Percentiles rank a stretch among this genome's conserved stretches.
These are phyloP conservation scores for Salvia rosmarinus DNA, from an alignment of 257 asterid species.

Conservation along the genomic window DNA sequence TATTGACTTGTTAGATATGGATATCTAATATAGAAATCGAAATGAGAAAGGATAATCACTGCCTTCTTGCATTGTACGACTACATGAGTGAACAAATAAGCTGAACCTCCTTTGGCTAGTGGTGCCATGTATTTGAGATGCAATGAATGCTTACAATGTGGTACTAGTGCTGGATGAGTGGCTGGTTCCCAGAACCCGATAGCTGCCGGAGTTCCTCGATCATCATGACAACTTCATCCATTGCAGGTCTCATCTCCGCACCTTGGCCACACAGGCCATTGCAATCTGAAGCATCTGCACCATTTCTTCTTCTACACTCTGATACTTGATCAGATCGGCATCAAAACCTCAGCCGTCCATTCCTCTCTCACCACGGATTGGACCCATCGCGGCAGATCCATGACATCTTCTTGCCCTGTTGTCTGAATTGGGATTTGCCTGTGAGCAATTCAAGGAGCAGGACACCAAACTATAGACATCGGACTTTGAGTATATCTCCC, in stretches of 20 bases:
- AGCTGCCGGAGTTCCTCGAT: conserved; percentile 53
- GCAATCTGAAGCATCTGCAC: conserved; percentile 81
- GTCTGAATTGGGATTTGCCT: conserved; percentile 62
- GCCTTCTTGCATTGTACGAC: conserved; percentile 13
- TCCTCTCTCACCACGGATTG: conserved; percentile 75
- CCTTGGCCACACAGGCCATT: conserved; percentile 59
- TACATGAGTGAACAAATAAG: conserved; percentile 14
- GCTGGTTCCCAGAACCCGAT: conserved; percentile 45
- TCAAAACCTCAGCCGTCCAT: conserved; percentile 88
- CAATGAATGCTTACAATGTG: conserved; percentile 15
- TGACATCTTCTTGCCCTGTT: conserved; percentile 53
- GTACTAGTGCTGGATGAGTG: conserved; percentile 52
- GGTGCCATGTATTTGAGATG: too few relatives aligned
- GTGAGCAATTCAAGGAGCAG: conserved; percentile 73
- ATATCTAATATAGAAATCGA: conserved; percentile 17
- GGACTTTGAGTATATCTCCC: conserved; percentile 57
- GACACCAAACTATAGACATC: conserved; percentile 76
- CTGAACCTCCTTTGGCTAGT: neutral
- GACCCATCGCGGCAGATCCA: conserved; percentile 71
- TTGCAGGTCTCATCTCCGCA: conserved; percentile 59
- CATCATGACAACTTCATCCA: conserved; percentile 64
- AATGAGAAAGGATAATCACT: conserved; percentile 1
- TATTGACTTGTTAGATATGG: conserved; percentile 13
- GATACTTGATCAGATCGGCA: conserved; percentile 48
- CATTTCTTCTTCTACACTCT: conserved; percentile 65